phyloP scores from a whole-genome alignment of 768 basidiomycete genomes.

The Asterophora parasitica region DNA sequence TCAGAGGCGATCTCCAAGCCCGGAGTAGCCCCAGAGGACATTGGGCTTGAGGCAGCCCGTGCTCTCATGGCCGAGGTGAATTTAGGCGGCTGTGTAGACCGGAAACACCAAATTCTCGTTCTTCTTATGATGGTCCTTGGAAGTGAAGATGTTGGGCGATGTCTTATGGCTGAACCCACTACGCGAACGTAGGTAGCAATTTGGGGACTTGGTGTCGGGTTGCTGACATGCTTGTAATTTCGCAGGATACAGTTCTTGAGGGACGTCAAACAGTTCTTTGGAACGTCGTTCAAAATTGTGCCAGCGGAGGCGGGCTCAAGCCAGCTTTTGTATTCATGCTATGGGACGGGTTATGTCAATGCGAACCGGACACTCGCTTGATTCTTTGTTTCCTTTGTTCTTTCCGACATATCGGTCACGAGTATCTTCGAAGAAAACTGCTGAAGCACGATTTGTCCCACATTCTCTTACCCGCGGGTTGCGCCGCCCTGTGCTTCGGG shows the following conservation, averaged over 20 bases:
- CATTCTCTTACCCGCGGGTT: too few species aligned
- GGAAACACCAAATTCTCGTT: conserved; percentile 82
- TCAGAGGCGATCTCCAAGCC: conserved; percentile 83
- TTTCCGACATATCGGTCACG: background rate
- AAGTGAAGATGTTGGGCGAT: conserved; percentile 92
- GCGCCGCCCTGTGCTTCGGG: too few species aligned
- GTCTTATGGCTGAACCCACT: conserved; percentile 81
- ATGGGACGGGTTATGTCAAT: conserved; percentile 90
- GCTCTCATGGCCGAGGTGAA: conserved; percentile 75
- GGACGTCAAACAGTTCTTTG: conserved; percentile 78
- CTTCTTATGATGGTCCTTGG: conserved; percentile 93
- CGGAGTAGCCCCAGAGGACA: conserved; percentile 87
- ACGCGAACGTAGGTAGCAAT: conserved; percentile 62
- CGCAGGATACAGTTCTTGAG: conserved; percentile 86
- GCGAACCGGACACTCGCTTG: conserved; percentile 68
- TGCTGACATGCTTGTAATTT: conserved; percentile 7
- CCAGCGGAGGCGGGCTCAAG: conserved; percentile 48
- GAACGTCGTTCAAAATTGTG: conserved; percentile 89
- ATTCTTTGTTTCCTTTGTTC: conserved; percentile 18
- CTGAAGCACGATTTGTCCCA: too few species aligned
- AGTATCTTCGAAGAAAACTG: background rate
- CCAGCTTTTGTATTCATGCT: conserved; percentile 82
- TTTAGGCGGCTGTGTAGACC: conserved; percentile 86
- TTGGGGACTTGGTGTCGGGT: background rate
- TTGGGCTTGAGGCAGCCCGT: conserved; percentile 78